Evolutionary conservation across 371 early-diverging fungal genomes (phyloP).

Genomic region (Mortierella polycephala): DNA sequence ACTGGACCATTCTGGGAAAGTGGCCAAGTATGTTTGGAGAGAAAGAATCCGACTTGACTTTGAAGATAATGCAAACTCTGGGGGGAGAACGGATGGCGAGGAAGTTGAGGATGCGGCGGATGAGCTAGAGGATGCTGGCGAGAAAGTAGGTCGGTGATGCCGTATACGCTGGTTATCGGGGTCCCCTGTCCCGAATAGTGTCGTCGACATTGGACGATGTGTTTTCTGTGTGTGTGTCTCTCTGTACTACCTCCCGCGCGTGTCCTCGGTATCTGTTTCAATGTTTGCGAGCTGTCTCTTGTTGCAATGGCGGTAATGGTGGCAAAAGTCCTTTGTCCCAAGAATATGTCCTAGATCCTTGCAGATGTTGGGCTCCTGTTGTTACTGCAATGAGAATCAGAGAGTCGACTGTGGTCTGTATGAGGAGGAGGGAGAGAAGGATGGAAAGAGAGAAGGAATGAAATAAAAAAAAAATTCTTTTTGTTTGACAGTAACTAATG

Average conservation of each 20-base stretch:
- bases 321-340: too few relatives aligned
- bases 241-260: background rate
- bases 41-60: slow-evolving; percentile 30
- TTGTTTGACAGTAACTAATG: too few relatives aligned
- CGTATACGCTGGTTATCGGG: slow-evolving; percentile 21
- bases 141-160: slow-evolving; percentile 10
- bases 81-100: background rate
- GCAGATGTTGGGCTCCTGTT: too few relatives aligned
- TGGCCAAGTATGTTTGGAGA: slow-evolving; percentile 39
- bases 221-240: background rate
- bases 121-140: slow-evolving; percentile 15
- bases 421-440: too few relatives aligned
- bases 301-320: too few relatives aligned
- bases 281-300: too few relatives aligned
- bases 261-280: too few relatives aligned
- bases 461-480: too few relatives aligned
- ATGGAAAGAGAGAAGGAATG: too few relatives aligned
- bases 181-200: slow-evolving; percentile 2
- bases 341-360: too few relatives aligned
- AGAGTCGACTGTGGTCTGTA: too few relatives aligned
- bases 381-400: too few relatives aligned
- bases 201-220: slow-evolving; percentile 11
- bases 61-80: slow-evolving; percentile 15
- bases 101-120: slow-evolving; percentile 6
- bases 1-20: slow-evolving; percentile 39